Conservation (phyloP, 805 yeast species). For the Zygosaccharomyces siamensis region DNA sequence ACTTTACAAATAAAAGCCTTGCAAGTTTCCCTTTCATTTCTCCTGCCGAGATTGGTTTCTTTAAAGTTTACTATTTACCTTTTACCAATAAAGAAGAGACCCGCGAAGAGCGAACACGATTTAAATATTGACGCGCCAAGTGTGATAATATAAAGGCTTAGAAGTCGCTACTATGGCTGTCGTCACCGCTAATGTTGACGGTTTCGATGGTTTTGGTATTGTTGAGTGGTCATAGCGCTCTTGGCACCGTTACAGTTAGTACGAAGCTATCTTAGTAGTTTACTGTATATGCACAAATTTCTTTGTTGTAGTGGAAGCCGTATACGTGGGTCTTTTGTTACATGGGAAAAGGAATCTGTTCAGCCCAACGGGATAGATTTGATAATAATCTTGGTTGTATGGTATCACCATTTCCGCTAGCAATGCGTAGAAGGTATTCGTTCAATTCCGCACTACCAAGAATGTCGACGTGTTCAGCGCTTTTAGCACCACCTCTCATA, state of each 20-base stretch:
- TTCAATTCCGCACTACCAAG: slow-evolving; percentile 89
- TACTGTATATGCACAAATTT: neutral
- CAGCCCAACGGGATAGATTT: slow-evolving; percentile 57
- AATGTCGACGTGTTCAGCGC: slow-evolving; percentile 97
- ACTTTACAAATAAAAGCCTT: neutral
- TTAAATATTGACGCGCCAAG: slow-evolving; percentile 3
- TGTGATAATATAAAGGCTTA: neutral
- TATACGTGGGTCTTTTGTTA: slow-evolving; percentile 6
- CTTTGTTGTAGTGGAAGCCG: neutral
- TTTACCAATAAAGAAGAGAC: slow-evolving; percentile 6
- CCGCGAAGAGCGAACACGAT: slow-evolving; percentile 7
- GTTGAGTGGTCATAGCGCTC: neutral
- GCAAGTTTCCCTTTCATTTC: slow-evolving; percentile 1
- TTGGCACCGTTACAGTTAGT: slow-evolving; percentile 2
- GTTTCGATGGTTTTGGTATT: neutral
- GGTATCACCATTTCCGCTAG: slow-evolving; percentile 68
- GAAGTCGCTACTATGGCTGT: neutral
- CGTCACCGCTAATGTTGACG: neutral
- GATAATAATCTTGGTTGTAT: slow-evolving; percentile 60
- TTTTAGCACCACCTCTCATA: slow-evolving; percentile 93
- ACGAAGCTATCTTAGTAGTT: neutral
- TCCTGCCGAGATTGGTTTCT: neutral
- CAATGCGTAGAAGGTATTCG: slow-evolving; percentile 77
- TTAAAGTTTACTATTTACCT: slow-evolving; percentile 5
- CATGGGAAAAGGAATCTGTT: slow-evolving; percentile 45